A percentile compares a stretch with the other conserved stretches of the same genome.
phyloP scores from a whole-genome alignment of 305 asterid genomes.

The Salvia sclarea region DNA sequence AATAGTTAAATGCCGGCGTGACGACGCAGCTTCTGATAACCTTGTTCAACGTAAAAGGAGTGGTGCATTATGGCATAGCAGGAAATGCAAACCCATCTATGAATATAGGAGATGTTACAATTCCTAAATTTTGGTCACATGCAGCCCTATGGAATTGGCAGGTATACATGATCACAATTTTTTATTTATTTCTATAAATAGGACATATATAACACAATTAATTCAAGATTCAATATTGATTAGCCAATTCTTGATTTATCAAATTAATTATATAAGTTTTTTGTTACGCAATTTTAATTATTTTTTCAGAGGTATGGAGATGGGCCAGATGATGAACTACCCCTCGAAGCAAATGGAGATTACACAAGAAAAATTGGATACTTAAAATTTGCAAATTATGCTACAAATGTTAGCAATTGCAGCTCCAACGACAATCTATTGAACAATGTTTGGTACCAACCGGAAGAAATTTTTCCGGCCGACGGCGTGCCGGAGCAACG shows the following conservation, averaged over 20 bases:
- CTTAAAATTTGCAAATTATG: constrained; percentile 35
- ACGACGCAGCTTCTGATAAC: constrained; percentile 48
- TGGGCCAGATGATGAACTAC: constrained; percentile 43
- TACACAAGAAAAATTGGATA: constrained; percentile 53
- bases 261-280: no score
- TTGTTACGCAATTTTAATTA: no score
- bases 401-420: constrained; percentile 26
- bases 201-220: neutral
- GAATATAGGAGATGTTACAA: constrained; percentile 51
- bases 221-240: no score
- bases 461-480: constrained; percentile 52
- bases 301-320: constrained; percentile 47
- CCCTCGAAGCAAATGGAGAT: constrained; percentile 56
- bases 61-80: constrained; percentile 58
- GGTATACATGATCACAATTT: constrained; percentile 24
- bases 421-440: constrained; percentile 34
- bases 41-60: constrained; percentile 46
- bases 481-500: constrained; percentile 54
- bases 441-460: constrained; percentile 61
- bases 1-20: constrained; percentile 50
- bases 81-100: constrained; percentile 50
- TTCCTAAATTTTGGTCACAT: constrained; percentile 52
- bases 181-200: neutral
- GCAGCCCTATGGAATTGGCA: constrained; percentile 60
- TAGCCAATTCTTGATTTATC: no score